Evolutionary conservation across 306 rosid genomes (phyloP).

Genomic region (Vigna trinervia): DNA sequence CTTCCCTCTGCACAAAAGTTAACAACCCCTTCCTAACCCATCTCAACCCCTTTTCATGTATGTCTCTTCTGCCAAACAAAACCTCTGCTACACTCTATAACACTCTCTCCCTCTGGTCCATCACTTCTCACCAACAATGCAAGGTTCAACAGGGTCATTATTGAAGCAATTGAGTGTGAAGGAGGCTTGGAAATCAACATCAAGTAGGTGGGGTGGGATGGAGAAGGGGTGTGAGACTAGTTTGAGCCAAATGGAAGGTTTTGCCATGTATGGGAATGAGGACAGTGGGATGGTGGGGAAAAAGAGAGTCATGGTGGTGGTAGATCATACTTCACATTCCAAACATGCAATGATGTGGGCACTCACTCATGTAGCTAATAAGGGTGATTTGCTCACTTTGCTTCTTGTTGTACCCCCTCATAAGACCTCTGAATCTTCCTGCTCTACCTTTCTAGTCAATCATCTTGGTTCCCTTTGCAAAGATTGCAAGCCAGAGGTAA

Average conservation of each 20-base stretch:
- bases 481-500: constrained; percentile 82
- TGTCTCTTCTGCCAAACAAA: constrained; percentile 6
- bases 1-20: constrained; percentile 48
- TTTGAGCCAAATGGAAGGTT: constrained; percentile 62
- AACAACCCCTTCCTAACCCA: constrained; percentile 1
- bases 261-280: constrained; percentile 55
- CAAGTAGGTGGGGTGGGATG: constrained; percentile 64
- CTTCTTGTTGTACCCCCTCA: constrained; percentile 67
- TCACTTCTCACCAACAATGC: constrained; percentile 54
- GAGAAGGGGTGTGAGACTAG: constrained; percentile 51
- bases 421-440: constrained; percentile 52
- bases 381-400: constrained; percentile 80
- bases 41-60: neutral
- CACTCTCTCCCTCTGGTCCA: constrained; percentile 27
- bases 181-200: constrained; percentile 69
- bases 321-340: constrained; percentile 74
- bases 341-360: constrained; percentile 93
- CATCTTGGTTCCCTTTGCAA: constrained; percentile 80
- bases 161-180: constrained; percentile 65
- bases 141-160: constrained; percentile 57
- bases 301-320: constrained; percentile 89
- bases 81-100: constrained; percentile 15
- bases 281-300: constrained; percentile 48
- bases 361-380: constrained; percentile 73
- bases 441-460: constrained; percentile 65